Percentiles rank a stretch among this genome's conserved stretches.
phyloP scores from a whole-genome alignment of 164 flowering plant species.

The Cinnamomum micranthum region DNA sequence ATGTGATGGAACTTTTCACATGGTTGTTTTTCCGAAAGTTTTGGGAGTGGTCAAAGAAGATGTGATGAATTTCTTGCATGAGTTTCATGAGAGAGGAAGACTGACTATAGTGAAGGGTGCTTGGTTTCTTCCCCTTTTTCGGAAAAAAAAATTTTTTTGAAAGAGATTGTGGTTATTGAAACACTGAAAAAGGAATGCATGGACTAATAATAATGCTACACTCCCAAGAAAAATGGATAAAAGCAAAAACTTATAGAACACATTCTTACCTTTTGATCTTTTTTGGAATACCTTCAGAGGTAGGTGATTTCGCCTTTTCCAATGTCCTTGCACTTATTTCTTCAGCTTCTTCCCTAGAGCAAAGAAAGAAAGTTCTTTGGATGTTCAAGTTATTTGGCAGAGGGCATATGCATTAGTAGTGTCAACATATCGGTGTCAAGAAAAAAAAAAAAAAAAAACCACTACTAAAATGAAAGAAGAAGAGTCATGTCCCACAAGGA shows the following conservation, averaged over 20 bases:
- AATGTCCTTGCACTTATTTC: slow-evolving; percentile 33
- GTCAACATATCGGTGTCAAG: neutral
- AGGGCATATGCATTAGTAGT: neutral
- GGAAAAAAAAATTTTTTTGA: no score
- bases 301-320: slow-evolving; percentile 11
- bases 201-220: neutral
- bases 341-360: slow-evolving; percentile 64
- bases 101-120: no score
- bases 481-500: neutral
- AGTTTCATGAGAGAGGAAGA: no score
- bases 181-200: no score
- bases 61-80: no score
- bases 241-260: neutral
- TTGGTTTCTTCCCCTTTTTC: no score
- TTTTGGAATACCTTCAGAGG: slow-evolving; percentile 34
- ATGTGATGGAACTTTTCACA: no score
- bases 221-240: neutral
- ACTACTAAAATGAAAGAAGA: neutral
- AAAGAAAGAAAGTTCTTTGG: neutral
- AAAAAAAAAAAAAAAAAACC: no score
- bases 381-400: neutral
- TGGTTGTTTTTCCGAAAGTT: no score
- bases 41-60: no score
- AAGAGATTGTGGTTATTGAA: no score
- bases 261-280: slow-evolving; percentile 41